These are phyloP conservation scores for Globisporangium recalcitrans DNA, from an alignment of 352 stramenopile species.

Conservation along the genomic window DNA sequence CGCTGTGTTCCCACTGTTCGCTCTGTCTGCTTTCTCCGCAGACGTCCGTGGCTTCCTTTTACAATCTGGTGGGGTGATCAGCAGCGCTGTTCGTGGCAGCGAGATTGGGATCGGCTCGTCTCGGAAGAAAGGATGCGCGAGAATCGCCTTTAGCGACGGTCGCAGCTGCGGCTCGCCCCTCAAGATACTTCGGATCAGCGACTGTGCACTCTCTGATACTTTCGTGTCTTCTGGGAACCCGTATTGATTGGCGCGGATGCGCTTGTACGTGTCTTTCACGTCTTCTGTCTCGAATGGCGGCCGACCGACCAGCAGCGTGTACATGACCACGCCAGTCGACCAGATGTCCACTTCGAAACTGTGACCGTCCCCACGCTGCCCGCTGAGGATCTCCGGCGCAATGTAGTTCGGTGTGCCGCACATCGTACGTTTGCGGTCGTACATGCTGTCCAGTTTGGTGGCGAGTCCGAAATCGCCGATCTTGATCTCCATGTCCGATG, in stretches of 20 bases:
- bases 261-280: conserved; percentile 97
- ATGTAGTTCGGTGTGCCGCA: conserved; percentile 94
- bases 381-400: conserved; percentile 89
- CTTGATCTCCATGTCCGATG: conserved; percentile 93
- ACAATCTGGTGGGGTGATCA: conserved; percentile 65
- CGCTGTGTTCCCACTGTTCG: not conserved
- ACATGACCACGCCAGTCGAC: conserved; percentile 97
- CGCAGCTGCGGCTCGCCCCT: conserved; percentile 59
- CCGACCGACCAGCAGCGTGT: conserved; percentile 95
- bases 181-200: conserved; percentile 70
- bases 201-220: conserved; percentile 79
- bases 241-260: conserved; percentile 96
- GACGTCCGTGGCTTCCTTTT: conserved; percentile 22
- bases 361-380: conserved; percentile 88
- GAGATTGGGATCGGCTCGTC: conserved; percentile 51
- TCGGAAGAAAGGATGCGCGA: conserved; percentile 71
- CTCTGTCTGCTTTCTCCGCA: not conserved
- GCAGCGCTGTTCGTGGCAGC: conserved; percentile 54
- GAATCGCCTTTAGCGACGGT: conserved; percentile 71
- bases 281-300: conserved; percentile 97
- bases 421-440: conserved; percentile 96
- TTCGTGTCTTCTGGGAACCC: conserved; percentile 88
- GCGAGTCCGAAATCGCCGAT: conserved; percentile 97
- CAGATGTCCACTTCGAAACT: conserved; percentile 98
- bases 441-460: conserved; percentile 61